Evolutionary conservation across 192 early-diverging fungal species (phyloP).

Genomic region (Mortierella alpina): DNA sequence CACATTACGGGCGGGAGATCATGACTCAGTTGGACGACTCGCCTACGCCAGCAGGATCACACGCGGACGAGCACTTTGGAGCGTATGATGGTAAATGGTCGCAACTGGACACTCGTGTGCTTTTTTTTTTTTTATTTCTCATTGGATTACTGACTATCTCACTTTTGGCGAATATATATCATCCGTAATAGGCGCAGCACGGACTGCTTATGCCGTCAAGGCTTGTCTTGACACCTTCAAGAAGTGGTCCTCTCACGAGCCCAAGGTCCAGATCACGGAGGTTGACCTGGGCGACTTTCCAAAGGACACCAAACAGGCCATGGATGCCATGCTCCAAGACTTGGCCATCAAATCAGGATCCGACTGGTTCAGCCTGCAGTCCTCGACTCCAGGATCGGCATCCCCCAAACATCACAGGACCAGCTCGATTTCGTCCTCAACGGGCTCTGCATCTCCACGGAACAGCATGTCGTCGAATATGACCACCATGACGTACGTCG

Average conservation of each 20-base stretch:
- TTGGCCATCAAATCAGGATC: conserved; percentile 39
- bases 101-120: not conserved
- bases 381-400: conserved; percentile 3
- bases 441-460: conserved; percentile 14
- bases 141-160: not conserved
- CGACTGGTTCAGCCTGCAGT: conserved; percentile 41
- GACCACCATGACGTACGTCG: conserved; percentile 41
- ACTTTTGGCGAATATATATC: not conserved
- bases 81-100: conserved; percentile 27
- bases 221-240: conserved; percentile 48
- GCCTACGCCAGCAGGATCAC: conserved; percentile 38
- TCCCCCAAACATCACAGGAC: conserved; percentile 11
- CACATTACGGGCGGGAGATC: conserved; percentile 30
- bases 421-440: conserved; percentile 10
- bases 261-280: conserved; percentile 16
- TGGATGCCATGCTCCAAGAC: conserved; percentile 43
- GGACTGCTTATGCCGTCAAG: conserved; percentile 41
- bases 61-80: conserved; percentile 40
- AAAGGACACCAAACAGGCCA: conserved; percentile 46
- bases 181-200: conserved; percentile 22
- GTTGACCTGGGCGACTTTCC: conserved; percentile 47
- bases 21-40: conserved; percentile 38
- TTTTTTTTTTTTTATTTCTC: not conserved
- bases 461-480: conserved; percentile 31
- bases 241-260: conserved; percentile 24